Evolutionary conservation across 176 grass and related monocot species (phyloP).

Genomic region (Saccharum officinarum): DNA sequence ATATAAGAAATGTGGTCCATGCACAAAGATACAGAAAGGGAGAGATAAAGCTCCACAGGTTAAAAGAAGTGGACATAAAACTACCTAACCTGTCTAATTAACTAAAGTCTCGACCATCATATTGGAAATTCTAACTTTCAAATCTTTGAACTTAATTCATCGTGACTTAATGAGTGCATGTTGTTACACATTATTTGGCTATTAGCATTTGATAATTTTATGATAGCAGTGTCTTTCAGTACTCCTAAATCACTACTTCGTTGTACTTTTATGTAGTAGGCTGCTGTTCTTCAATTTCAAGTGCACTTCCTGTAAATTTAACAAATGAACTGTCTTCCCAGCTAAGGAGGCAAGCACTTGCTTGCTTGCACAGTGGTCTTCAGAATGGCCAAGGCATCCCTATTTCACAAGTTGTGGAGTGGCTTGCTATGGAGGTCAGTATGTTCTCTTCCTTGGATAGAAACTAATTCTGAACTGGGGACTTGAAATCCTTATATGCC

Average conservation of each 20-base stretch:
- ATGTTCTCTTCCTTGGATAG: conserved; percentile 30
- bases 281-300: conserved; percentile 26
- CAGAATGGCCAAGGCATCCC: conserved; percentile 91
- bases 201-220: background rate
- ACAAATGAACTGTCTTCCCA: conserved; percentile 43
- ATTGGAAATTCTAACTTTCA: background rate
- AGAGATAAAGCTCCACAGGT: background rate
- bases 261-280: conserved; percentile 19
- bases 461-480: conserved; percentile 12
- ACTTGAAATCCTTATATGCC: background rate
- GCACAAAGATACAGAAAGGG: background rate
- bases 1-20: background rate
- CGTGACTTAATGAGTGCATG: background rate
- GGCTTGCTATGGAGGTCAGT: conserved; percentile 85
- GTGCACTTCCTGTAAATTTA: conserved; percentile 34
- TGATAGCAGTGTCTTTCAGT: conserved; percentile 5
- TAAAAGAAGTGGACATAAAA: background rate
- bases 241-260: background rate
- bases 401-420: conserved; percentile 63
- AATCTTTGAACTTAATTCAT: background rate
- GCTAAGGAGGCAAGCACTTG: conserved; percentile 89
- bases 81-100: background rate
- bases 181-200: background rate
- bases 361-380: conserved; percentile 82
- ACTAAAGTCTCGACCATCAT: background rate